Conservation (phyloP, 2,329 filamentous ascomycete genomes). For the Fusarium nurragi region DNA sequence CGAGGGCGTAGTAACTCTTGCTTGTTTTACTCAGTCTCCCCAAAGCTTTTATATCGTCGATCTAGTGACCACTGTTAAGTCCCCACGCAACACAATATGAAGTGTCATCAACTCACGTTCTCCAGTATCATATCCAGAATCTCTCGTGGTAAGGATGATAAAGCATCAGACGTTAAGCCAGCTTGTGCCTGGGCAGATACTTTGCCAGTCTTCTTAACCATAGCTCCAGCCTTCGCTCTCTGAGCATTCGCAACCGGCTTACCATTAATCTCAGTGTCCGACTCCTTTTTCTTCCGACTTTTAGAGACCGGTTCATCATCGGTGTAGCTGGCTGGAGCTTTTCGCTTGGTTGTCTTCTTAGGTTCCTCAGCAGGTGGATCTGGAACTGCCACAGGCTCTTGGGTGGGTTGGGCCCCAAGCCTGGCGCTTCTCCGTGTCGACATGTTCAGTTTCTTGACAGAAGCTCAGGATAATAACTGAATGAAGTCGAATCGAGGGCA, state of each 20-base stretch:
- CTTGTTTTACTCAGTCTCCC: conserved; percentile 24
- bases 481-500: no score
- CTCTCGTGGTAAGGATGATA: conserved; percentile 23
- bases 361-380: background rate
- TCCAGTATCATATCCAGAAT: conserved; percentile 27
- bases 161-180: background rate
- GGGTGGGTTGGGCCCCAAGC: background rate
- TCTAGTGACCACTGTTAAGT: background rate
- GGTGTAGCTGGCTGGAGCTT: background rate
- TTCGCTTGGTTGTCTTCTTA: conserved; percentile 6
- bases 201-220: background rate
- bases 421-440: conserved; percentile 24
- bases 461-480: no score
- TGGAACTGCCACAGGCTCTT: background rate
- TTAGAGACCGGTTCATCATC: background rate
- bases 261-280: background rate
- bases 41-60: conserved; percentile 2
- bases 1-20: conserved; percentile 27
- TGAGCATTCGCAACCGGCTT: background rate
- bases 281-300: background rate
- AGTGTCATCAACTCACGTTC: background rate
- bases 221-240: background rate
- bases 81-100: background rate
- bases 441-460: conserved; percentile 13
- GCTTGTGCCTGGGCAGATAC: background rate